Evolutionary conservation across 371 early-diverging fungal species (phyloP), one percentile per base, ranked within the genome.

Genomic region (Phascolomyces articulosus): DNA sequence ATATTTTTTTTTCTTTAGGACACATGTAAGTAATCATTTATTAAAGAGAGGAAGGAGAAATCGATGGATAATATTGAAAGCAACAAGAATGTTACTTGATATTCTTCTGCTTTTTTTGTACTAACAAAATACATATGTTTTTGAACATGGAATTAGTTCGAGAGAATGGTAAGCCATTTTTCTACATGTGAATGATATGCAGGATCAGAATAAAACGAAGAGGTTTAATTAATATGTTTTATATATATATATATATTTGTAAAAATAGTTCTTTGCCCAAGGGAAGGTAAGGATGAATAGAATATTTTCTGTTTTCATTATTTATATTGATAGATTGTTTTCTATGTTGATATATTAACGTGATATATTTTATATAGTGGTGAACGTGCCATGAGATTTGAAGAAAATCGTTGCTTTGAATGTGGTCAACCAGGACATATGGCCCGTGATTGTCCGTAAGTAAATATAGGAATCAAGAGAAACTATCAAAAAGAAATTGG

Each of bases 401-500:
- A 72, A 65, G 72, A 73, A 53, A 77, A 77, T 56, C 70, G 70
- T 38, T 78, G 78, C 69, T 78, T 78, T 62, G 75, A 73, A 66
- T 78, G 78, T 64, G 78, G 78, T 18, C 61, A 78, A 44, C 54
- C 75, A 31, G 78, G 78, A 26, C 78, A 78, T 41, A 60, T 72
- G 65, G 74, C 77, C 55, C 69, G 73, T 20, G 72, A 79, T 60
- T 76, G 80, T 66, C 66, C 77, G 77, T 70, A 76, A 72, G 77
- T 77, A n/a, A n/a, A n/a, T n/a, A n/a, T n/a, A n/a, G n/a, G n/a
- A n/a, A n/a, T n/a, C n/a, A n/a, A n/a, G n/a, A n/a, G n/a, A n/a
- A n/a, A n/a, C n/a, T n/a, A 24, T 3, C 34, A 9, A 34, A 34
- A 34, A 34, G n/a, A 15, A 23, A 59, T 51, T 18, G 1, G 51